Base-by-base conservation (phyloP, 2,329 filamentous ascomycete species). In the Ceratocystis huliohia region DNA sequence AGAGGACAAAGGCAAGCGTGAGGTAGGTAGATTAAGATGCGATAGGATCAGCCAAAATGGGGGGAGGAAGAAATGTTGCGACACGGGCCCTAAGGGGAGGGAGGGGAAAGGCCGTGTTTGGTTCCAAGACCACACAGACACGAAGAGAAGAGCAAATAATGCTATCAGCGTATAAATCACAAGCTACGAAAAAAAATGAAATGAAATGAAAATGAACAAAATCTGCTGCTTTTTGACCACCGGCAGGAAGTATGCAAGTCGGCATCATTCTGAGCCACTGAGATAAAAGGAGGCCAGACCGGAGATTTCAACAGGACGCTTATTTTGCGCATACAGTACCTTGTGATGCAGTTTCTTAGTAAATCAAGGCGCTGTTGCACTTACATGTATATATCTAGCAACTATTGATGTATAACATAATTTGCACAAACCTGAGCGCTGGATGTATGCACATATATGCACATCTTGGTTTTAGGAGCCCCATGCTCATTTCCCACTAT, bases 401-500 rank as follows among this genome's bases (percentile, higher is more conserved):
- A 15, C 37, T 41, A 15, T 41, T 41, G 37, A 41, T 13, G 37
- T 15, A 41, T 15, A 41, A 41, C 10, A 13, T 4, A 15, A 41
- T 41, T 41, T 41, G 48, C 20, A 53, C 25, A 25, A 25, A 15
- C 48, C 3, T 20, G 1, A 5, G 4, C 10, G 25, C 20, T 20
- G n/a, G 3, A 22, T 15, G 6, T 50, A 50, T 50, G 48, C 22
- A 50, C 5, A 13, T 50, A 25, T 0, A 25, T 7, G 46, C 20
- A 20, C 20, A 48, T 48, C 22, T 3, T 59, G 25, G 56, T 4
- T n/a, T 20, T 59, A 30, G 17, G 44, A 25, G 45, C 45, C 33
- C 61, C 61, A 50, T 25, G 61, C 61, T 63, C 61, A 63, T 63
- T 63, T 48, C 41, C 44, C 61, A 33, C 20, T 53, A 25, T 5